Percentiles rank a stretch among this genome's conserved stretches.
Evolutionary conservation across 1,284 basidiomycete genomes (phyloP).

Genomic region (Malassezia caprae): DNA sequence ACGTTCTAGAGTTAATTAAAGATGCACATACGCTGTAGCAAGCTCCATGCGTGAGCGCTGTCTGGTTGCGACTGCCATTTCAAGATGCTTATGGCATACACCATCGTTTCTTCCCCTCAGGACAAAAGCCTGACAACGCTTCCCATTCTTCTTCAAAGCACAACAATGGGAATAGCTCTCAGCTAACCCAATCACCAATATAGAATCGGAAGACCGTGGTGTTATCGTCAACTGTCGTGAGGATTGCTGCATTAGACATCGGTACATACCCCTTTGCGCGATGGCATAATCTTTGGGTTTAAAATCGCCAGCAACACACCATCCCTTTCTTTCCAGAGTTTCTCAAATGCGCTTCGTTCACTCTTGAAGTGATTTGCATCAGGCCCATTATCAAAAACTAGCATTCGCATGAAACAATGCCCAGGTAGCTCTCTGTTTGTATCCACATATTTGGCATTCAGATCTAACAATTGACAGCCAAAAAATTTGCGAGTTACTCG

Average conservation of each 20-base stretch:
- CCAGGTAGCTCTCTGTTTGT: conserved; percentile 43
- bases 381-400: conserved; percentile 62
- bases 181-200: conserved; percentile 74
- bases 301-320: conserved; percentile 81
- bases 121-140: conserved; percentile 61
- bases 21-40: conserved; percentile 4
- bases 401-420: conserved; percentile 68
- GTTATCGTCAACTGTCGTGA: conserved; percentile 75
- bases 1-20: neutral
- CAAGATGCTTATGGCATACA: conserved; percentile 13
- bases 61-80: neutral
- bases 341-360: conserved; percentile 65
- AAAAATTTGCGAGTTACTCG: conserved; percentile 66
- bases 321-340: conserved; percentile 68
- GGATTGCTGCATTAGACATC: conserved; percentile 6
- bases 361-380: neutral
- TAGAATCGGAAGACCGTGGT: conserved; percentile 66
- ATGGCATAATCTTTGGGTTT: conserved; percentile 65
- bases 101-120: neutral
- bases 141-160: conserved; percentile 63
- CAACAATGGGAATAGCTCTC: conserved; percentile 73
- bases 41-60: conserved; percentile 16
- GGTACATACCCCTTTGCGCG: neutral
- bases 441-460: conserved; percentile 36
- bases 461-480: conserved; percentile 73